A percentile compares a stretch with the other conserved stretches of the same genome.
Conservation (phyloP, 2,329 filamentous ascomycete species). For the Lojkania enalia region DNA sequence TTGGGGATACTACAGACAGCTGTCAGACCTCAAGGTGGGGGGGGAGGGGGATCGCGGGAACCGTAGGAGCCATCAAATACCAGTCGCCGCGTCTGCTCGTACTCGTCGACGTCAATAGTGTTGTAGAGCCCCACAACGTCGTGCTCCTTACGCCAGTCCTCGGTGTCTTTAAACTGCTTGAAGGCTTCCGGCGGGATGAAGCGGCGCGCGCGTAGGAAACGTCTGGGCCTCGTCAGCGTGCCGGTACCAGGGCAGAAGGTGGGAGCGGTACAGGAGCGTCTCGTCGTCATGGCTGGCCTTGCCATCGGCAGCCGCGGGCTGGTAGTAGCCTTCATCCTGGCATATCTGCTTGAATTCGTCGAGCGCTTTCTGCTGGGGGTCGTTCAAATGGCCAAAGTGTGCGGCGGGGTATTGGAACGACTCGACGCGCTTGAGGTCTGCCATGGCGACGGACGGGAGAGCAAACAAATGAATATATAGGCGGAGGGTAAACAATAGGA, state of each 20-base stretch:
- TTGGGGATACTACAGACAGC: constrained; percentile 73
- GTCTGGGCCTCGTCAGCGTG: constrained; percentile 56
- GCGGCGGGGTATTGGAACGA: constrained; percentile 68
- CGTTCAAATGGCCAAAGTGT: constrained; percentile 77
- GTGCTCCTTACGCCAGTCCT: constrained; percentile 82
- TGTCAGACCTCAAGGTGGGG: constrained; percentile 18
- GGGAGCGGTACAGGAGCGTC: constrained; percentile 64
- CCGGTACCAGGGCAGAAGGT: constrained; percentile 13
- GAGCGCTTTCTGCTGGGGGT: constrained; percentile 69
- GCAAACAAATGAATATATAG: not conserved
- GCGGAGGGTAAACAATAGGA: constrained; percentile 3
- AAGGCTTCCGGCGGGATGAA: constrained; percentile 79
- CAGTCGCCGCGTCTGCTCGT: constrained; percentile 76
- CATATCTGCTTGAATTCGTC: constrained; percentile 71
- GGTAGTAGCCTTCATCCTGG: constrained; percentile 66
- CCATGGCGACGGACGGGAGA: constrained; percentile 24
- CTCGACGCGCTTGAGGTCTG: constrained; percentile 42
- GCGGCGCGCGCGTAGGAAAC: constrained; percentile 82
- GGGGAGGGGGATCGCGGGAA: constrained; percentile 3
- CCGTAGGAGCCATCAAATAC: constrained; percentile 55
- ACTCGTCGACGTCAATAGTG: constrained; percentile 82
- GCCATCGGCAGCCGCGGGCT: constrained; percentile 45
- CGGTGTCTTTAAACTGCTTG: constrained; percentile 83
- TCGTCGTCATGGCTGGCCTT: constrained; percentile 69
- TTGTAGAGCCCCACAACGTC: constrained; percentile 78